Evolutionary conservation across 441 rosid genomes (phyloP), one percentile per base, ranked within the genome.

Genomic region (Gossypium gossypioides): DNA sequence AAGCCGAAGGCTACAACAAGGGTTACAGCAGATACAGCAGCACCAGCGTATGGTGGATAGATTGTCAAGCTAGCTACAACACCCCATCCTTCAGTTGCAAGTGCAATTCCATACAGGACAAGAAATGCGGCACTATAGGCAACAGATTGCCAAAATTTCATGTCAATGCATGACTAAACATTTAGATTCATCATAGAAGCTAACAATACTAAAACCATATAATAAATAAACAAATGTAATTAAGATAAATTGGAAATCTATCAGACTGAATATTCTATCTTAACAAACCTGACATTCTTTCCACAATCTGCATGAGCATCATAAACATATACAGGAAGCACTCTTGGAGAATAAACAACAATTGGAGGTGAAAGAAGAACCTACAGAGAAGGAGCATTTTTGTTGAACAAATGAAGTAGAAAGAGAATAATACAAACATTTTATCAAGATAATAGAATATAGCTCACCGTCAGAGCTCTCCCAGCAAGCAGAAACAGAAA

Each of bases 81-180:
- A 64, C 99, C 99, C 99, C 99, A 96, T 74, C 98, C 99, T 81
- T 96, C 99, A 71, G 86, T 94, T 78, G 99, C 98, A 85, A 96
- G 86, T 29, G 99, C 99, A 80, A 96, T 86, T 80, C 98, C 99
- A 84, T 94, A 96, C 65, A 96, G 92, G 85, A 96, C 82, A 68
- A 96, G 97, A 88, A 96, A 96, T 69, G 99, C 97, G 71, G 85
- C 96, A 78, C 99, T 93, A 91, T 73, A 56, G 62, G 51, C 58
- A 68, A 72, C 60, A 72, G 48, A 10, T 62, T 71, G 72, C 13
- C 62, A 75, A 32, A 63, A 32, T 37, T 16, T 63, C 56, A 82
- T 66, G 75, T 62, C 44, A 80, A 73, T n/a, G 76, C 44, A 68
- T 22, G 51, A 40, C 40, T 16, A 65, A 60, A 52, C 25, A 67